Evolutionary conservation across 2,329 filamentous ascomycete genomes (phyloP), one percentile per base, ranked within the genome.

Genomic region (Talaromyces sp.): DNA sequence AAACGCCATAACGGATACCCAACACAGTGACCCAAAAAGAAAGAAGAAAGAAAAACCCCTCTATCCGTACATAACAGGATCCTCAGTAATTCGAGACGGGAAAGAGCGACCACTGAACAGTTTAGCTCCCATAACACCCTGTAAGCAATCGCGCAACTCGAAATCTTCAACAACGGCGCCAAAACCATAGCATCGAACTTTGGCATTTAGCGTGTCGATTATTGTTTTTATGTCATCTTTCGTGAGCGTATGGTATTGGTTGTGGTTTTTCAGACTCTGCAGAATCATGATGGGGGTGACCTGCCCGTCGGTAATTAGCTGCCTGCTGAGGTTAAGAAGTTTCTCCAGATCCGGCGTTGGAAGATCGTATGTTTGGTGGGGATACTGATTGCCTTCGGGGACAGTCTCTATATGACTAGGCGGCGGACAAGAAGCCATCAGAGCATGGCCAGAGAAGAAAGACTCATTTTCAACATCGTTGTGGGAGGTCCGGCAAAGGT

Each of bases 221-320:
- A 97, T 81, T 64, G 80, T 83, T 67, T 84, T 81, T 67, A 96
- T 86, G 70, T 97, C 92, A 44, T 85, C 82, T 57, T 78, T 75
- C 17, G 80, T 85, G 66, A 97, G 77, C 66, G 89, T 85, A 5
- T 73, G 72, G 65, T 93, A 86, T 64, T 88, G 82, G 42, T 89
- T 85, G 74, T 95, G 88, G 53, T 82, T 83, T 64, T 92, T 80
- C 56, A 98, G 83, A 77, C 91, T 89, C 56, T 91, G 89, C 86
- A 95, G 93, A 0, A 93, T 93, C 91, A 96, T 96, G 66, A 97
- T 90, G 0, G 95, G 95, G 19, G 93, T 98, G 69, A 98, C 91
- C 62, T 80, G 78, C 58, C 92, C 92, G 64, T 95, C 91, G 2
- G 95, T 85, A 68, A 95, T 88, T 28, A 97, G 82, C 68, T 88